Conservation (phyloP, 495 filamentous ascomycete species). For the Filosporella fistucella region DNA sequence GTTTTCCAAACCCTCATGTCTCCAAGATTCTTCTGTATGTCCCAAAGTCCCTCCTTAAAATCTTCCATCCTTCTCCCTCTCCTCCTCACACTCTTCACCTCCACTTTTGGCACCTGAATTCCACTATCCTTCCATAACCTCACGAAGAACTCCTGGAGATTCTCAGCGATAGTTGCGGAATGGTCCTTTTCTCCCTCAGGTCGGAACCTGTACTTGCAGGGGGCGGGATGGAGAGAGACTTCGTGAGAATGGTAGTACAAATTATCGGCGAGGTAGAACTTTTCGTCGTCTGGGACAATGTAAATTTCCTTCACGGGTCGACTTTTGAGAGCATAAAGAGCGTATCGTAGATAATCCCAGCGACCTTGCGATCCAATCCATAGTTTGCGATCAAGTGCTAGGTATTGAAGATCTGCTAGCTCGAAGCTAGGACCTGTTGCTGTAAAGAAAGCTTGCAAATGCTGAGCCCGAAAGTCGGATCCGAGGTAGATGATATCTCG, state of each 20-base stretch:
- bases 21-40: slow-evolving; percentile 10
- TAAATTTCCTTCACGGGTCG: slow-evolving; percentile 12
- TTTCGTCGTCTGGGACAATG: slow-evolving; percentile 18
- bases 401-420: slow-evolving; percentile 6
- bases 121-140: slow-evolving; percentile 12
- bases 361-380: neutral
- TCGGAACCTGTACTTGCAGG: neutral
- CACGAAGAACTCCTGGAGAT: slow-evolving; percentile 12
- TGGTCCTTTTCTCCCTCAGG: neutral
- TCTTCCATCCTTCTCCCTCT: slow-evolving; percentile 8
- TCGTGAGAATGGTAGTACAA: slow-evolving; percentile 14
- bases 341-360: slow-evolving; percentile 2
- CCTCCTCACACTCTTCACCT: slow-evolving; percentile 17
- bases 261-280: slow-evolving; percentile 1
- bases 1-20: slow-evolving; percentile 19
- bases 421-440: neutral
- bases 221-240: slow-evolving; percentile 2
- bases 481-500: slow-evolving; percentile 19
- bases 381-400: slow-evolving; percentile 15
- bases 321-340: slow-evolving; percentile 7
- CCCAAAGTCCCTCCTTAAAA: slow-evolving; percentile 10
- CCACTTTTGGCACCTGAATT: slow-evolving; percentile 4
- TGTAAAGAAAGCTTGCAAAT: slow-evolving; percentile 11
- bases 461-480: slow-evolving; percentile 12
- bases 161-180: slow-evolving; percentile 10